Evolutionary conservation across 75 land plant species (phyloP), one percentile per base, ranked within the genome.

Genomic region (Chamaecyparis obtusa): DNA sequence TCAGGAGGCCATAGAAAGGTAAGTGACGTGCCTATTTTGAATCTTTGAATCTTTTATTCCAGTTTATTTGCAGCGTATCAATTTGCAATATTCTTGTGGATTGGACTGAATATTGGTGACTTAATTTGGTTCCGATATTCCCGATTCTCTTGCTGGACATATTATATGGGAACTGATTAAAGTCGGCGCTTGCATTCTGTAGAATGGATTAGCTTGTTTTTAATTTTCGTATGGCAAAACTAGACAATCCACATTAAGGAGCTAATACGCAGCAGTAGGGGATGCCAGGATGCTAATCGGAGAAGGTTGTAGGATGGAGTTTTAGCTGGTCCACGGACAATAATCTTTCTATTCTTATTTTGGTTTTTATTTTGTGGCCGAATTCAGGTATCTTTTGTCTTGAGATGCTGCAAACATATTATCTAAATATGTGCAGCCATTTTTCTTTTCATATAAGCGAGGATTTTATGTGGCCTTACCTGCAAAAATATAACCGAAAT

Each of bases 1-100:
- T 77, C 95, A 96, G 55, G 95, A 94, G 16, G 99, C 99, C 77
- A 96, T 98, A 84, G 94, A 94, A 76, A 93, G 93, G 99, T 95
- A 74, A 30, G 83, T 78, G 16, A 13, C n/a, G 41, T 24, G 27
- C 4, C 46, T 86, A 16, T n/a, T 60, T 54, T 30, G 24, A 13
- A 3, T 69, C 46, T 4, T 15, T 89, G 43, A 8, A 39, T 83
- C 27, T 72, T 87, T 87, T 21, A 7, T 21, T 80, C 17, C 80
- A 27, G 79, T 87, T 83, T 33, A 37, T 4, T 49, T 7, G 36
- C 86, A 24, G 33, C 1, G 27, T 57, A 48, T 8, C 49, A 48
- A 7, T 48, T 48, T 48, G 49, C 49, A 48, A 48, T 48, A 48
- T 48, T 48, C 49, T 48, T 51, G 13, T 51, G 15, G 14, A 51